phyloP scores from a whole-genome alignment of 2,329 filamentous ascomycete genomes.

The Tolypocladium tundrense region DNA sequence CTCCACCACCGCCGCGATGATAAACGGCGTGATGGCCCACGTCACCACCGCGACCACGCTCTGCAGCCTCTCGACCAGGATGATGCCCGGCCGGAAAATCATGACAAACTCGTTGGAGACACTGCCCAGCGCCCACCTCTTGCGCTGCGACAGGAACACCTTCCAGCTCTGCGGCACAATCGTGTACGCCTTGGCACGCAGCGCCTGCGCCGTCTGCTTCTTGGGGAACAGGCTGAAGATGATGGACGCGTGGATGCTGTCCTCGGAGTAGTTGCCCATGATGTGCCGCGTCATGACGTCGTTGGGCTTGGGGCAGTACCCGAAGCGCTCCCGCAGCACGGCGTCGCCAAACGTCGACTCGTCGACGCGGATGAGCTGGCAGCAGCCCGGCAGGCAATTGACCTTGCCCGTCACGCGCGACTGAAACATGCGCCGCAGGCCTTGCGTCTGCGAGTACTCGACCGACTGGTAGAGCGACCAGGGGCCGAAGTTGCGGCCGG shows the following conservation, averaged over 20 bases:
- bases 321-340: slow-evolving; percentile 34
- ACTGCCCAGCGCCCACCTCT: slow-evolving; percentile 37
- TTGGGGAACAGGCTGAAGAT: slow-evolving; percentile 34
- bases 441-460: slow-evolving; percentile 37
- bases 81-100: slow-evolving; percentile 31
- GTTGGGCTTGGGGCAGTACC: slow-evolving; percentile 37
- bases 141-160: slow-evolving; percentile 37
- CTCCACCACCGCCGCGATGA: slow-evolving; percentile 27
- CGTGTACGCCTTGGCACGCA: slow-evolving; percentile 35
- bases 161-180: slow-evolving; percentile 33
- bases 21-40: slow-evolving; percentile 34
- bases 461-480: slow-evolving; percentile 38
- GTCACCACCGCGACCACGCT: slow-evolving; percentile 35
- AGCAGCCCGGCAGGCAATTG: slow-evolving; percentile 37
- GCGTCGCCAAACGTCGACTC: slow-evolving; percentile 37
- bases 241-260: slow-evolving; percentile 37
- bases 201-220: slow-evolving; percentile 33
- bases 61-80: slow-evolving; percentile 31
- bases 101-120: slow-evolving; percentile 39
- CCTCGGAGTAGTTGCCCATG: slow-evolving; percentile 37
- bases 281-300: slow-evolving; percentile 38
- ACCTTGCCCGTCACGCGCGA: slow-evolving; percentile 38
- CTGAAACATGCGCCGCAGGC: slow-evolving; percentile 37
- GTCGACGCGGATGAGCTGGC: slow-evolving; percentile 37
- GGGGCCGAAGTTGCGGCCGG: slow-evolving; percentile 26